These are phyloP conservation scores for Blastocystis sp. DNA, from an alignment of 352 stramenopile genomes.

Conservation along the genomic window DNA sequence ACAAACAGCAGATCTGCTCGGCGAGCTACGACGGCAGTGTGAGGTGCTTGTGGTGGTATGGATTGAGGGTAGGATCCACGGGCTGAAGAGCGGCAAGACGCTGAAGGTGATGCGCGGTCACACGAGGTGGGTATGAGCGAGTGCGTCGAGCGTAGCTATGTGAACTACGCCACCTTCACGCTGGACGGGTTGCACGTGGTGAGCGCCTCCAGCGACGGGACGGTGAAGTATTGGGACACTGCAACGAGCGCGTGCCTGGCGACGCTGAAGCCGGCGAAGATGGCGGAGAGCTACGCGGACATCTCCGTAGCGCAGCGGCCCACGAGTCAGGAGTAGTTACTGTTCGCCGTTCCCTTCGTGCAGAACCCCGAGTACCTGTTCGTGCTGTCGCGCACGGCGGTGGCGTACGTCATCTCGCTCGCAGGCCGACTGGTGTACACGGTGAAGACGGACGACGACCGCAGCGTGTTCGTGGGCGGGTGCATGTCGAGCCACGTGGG, in stretches of 20 bases:
- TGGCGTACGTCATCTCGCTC: slow-evolving; percentile 13
- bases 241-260: slow-evolving; percentile 80
- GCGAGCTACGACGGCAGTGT: slow-evolving; percentile 83
- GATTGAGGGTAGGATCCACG: slow-evolving; percentile 77
- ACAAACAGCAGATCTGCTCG: slow-evolving; percentile 84
- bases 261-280: slow-evolving; percentile 76
- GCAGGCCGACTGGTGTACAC: neutral
- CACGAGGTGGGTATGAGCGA: neutral
- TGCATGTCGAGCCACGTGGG: slow-evolving; percentile 16
- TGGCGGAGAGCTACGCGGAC: slow-evolving; percentile 15
- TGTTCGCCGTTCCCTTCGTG: slow-evolving; percentile 8
- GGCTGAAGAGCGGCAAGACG: slow-evolving; percentile 84
- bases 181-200: slow-evolving; percentile 75
- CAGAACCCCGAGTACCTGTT: slow-evolving; percentile 37
- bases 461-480: neutral
- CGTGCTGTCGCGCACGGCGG: neutral
- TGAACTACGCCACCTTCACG: slow-evolving; percentile 82
- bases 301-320: neutral
- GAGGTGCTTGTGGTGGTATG: slow-evolving; percentile 69
- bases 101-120: slow-evolving; percentile 83
- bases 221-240: slow-evolving; percentile 82
- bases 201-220: slow-evolving; percentile 84
- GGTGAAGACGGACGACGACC: neutral
- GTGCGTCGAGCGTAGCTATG: slow-evolving; percentile 74
- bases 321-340: neutral